Conservation (phyloP, 176 grass and related monocot species). For the Paspalum vaginatum region DNA sequence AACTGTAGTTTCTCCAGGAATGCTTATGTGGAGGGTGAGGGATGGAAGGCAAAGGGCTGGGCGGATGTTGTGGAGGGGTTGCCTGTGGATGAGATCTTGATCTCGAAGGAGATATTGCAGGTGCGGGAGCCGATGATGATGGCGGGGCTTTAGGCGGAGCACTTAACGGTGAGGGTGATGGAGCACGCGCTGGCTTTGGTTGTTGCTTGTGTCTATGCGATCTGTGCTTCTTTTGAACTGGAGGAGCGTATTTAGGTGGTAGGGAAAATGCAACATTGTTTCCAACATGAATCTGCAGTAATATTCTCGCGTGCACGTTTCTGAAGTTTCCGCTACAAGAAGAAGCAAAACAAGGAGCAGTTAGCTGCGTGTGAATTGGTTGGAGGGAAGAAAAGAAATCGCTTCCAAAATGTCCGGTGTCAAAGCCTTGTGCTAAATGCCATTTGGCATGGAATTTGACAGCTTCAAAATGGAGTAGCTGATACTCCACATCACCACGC, state of each 20-base stretch:
- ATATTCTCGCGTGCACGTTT: slow-evolving; percentile 27
- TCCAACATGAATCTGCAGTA: slow-evolving; percentile 37
- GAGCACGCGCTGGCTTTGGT: slow-evolving; percentile 17
- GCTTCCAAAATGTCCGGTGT: not conserved
- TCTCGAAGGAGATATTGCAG: slow-evolving; percentile 29
- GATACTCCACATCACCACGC: not conserved
- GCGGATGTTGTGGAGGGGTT: slow-evolving; percentile 11
- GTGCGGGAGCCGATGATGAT: slow-evolving; percentile 31
- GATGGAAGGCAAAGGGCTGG: slow-evolving; percentile 25
- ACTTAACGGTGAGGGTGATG: slow-evolving; percentile 29
- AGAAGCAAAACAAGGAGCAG: not conserved
- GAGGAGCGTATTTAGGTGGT: slow-evolving; percentile 17
- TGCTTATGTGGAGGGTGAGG: slow-evolving; percentile 9
- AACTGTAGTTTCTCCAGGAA: slow-evolving; percentile 23
- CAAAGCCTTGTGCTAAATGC: not conserved
- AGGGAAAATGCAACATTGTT: not conserved
- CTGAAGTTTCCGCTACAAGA: slow-evolving; percentile 19
- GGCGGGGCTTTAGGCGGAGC: slow-evolving; percentile 22
- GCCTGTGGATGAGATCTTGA: slow-evolving; percentile 14
- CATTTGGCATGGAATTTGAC: not conserved
- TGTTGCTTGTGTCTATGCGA: not conserved
- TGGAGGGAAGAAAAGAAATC: not conserved
- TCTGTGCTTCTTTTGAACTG: not conserved
- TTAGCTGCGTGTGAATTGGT: not conserved
- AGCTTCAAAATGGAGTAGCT: not conserved